A percentile compares a stretch with the other conserved stretches of the same genome.
phyloP scores from a whole-genome alignment of 768 basidiomycete genomes.

The Termitomyces sp. region DNA sequence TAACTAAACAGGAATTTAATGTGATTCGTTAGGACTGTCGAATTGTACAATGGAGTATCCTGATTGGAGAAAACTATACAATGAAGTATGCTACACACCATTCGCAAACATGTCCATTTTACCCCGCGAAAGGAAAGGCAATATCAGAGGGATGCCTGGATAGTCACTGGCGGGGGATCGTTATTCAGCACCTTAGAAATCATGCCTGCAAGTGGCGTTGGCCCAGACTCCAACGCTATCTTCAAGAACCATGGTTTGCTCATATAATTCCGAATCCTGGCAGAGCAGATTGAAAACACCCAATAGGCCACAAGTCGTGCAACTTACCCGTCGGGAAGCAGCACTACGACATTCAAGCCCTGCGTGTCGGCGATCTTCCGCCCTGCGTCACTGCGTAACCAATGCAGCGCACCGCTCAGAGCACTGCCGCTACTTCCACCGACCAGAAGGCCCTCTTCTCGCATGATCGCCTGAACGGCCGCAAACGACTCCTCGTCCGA shows the following conservation, averaged over 20 bases:
- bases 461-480: slow-evolving; percentile 71
- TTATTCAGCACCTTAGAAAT: slow-evolving; percentile 32
- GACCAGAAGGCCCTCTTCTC: slow-evolving; percentile 81
- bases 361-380: slow-evolving; percentile 51
- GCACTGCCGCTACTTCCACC: slow-evolving; percentile 93
- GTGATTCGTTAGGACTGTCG: neutral
- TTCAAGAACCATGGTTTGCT: slow-evolving; percentile 88
- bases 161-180: neutral
- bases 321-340: slow-evolving; percentile 86
- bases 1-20: neutral
- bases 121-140: neutral
- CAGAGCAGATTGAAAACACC: neutral
- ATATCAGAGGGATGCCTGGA: neutral
- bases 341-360: slow-evolving; percentile 82
- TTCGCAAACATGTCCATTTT: neutral
- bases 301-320: too few species aligned
- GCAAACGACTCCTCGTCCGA: slow-evolving; percentile 76
- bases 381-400: slow-evolving; percentile 71
- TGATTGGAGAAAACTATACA: too few species aligned
- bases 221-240: slow-evolving; percentile 50
- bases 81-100: too few species aligned
- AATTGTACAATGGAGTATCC: too few species aligned
- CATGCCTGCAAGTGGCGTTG: slow-evolving; percentile 43
- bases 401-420: slow-evolving; percentile 69
- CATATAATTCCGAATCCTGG: slow-evolving; percentile 89